These are phyloP conservation scores for Nematodospora valgi DNA, from an alignment of 805 yeast genomes.

Conservation along the genomic window DNA sequence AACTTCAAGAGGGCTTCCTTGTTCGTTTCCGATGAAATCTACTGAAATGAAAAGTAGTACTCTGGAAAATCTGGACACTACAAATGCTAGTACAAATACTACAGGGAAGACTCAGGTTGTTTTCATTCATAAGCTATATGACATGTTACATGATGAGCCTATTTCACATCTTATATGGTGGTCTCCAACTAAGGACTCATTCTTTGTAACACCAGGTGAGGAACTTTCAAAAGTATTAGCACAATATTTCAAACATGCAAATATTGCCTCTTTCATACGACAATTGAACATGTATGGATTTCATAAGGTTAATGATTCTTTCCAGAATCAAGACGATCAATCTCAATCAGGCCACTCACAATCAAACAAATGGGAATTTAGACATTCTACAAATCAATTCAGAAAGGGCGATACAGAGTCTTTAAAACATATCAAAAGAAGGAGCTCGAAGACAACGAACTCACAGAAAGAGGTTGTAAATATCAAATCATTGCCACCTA, in stretches of 20 bases:
- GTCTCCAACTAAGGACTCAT: constrained; percentile 68
- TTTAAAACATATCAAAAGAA: constrained; percentile 71
- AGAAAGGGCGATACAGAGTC: constrained; percentile 77
- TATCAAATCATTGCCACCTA: constrained; percentile 23
- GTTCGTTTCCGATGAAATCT: constrained; percentile 1
- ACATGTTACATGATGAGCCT: constrained; percentile 79
- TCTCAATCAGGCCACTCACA: constrained; percentile 3
- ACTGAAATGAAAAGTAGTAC: neutral
- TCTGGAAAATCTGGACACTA: neutral
- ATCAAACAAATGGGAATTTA: constrained; percentile 70
- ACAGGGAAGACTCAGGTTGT: constrained; percentile 38
- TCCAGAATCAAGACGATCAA: constrained; percentile 21
- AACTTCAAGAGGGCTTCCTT: constrained; percentile 5
- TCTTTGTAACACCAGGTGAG: constrained; percentile 80
- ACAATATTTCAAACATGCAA: constrained; percentile 49
- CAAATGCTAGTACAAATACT: neutral
- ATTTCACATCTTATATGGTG: constrained; percentile 83
- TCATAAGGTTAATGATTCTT: constrained; percentile 42
- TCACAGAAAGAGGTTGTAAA: constrained; percentile 38
- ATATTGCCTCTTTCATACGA: constrained; percentile 41
- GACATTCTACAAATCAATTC: constrained; percentile 76
- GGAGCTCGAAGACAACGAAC: constrained; percentile 48
- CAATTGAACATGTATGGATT: constrained; percentile 46
- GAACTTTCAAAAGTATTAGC: constrained; percentile 73
- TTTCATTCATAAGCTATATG: constrained; percentile 86